These are phyloP conservation scores for Pseudocercospora eumusae DNA, from an alignment of 2,329 filamentous ascomycete species.

Conservation along the genomic window DNA sequence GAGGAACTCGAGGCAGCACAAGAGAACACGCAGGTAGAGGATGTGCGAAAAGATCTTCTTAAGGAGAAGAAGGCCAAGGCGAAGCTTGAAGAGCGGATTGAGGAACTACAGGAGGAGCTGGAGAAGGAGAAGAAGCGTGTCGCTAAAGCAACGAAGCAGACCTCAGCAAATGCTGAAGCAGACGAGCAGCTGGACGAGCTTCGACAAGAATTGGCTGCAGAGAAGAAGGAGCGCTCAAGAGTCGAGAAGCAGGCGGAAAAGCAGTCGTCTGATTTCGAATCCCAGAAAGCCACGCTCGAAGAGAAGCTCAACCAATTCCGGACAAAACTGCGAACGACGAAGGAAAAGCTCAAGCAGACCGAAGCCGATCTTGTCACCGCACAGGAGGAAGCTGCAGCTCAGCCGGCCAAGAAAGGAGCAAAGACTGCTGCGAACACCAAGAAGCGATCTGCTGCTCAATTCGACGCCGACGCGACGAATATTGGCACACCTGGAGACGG, in stretches of 20 bases:
- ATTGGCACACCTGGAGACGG: conserved; percentile 54
- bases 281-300: conserved; percentile 65
- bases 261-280: conserved; percentile 61
- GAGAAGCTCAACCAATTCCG: conserved; percentile 70
- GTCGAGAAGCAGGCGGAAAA: conserved; percentile 57
- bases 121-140: conserved; percentile 39
- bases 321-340: conserved; percentile 67
- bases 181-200: conserved; percentile 50
- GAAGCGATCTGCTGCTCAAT: conserved; percentile 48
- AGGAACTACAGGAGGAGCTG: conserved; percentile 37
- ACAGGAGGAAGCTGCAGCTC: conserved; percentile 42
- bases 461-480: conserved; percentile 50
- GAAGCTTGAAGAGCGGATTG: conserved; percentile 42
- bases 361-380: conserved; percentile 53
- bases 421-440: conserved; percentile 36
- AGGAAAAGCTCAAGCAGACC: conserved; percentile 70
- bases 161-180: conserved; percentile 45
- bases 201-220: conserved; percentile 53
- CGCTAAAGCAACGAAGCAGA: conserved; percentile 44
- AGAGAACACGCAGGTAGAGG: conserved; percentile 38
- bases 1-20: conserved; percentile 44
- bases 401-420: conserved; percentile 40
- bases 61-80: conserved; percentile 38
- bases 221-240: conserved; percentile 55
- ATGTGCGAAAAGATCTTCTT: conserved; percentile 38